Conservation (phyloP, 345 rosid genomes). For the Geranium brycei region DNA sequence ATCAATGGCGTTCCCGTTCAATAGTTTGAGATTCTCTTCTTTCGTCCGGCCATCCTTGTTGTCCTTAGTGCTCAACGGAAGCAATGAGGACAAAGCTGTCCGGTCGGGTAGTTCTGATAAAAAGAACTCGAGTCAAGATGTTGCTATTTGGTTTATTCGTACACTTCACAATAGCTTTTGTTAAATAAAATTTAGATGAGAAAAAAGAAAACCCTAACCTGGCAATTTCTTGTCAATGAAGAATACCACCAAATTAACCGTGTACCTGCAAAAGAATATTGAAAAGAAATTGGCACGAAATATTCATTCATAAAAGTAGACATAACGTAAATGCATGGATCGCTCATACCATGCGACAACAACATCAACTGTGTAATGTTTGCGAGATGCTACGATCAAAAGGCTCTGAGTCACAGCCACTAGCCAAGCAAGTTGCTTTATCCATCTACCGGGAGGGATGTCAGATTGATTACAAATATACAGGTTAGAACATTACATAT, state of each 20-base stretch:
- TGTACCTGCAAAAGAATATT: constrained; percentile 48
- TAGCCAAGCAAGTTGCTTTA: constrained; percentile 81
- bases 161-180: no score
- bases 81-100: constrained; percentile 29
- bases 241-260: constrained; percentile 85
- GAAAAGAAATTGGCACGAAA: no score
- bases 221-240: constrained; percentile 92
- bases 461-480: no score
- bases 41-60: constrained; percentile 57
- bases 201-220: constrained; percentile 30
- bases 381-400: constrained; percentile 86
- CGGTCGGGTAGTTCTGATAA: constrained; percentile 75
- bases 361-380: constrained; percentile 91
- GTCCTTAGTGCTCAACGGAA: constrained; percentile 53
- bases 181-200: no score
- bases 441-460: constrained; percentile 30
- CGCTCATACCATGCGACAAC: constrained; percentile 79
- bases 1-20: constrained; percentile 79
- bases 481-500: no score
- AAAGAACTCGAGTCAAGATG: not conserved
- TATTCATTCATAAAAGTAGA: not conserved
- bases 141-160: no score
- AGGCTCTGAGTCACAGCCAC: constrained; percentile 75
- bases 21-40: constrained; percentile 90
- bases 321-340: not conserved